Conservation (phyloP, 768 basidiomycete genomes). For the Phanerochaete carnosa region DNA sequence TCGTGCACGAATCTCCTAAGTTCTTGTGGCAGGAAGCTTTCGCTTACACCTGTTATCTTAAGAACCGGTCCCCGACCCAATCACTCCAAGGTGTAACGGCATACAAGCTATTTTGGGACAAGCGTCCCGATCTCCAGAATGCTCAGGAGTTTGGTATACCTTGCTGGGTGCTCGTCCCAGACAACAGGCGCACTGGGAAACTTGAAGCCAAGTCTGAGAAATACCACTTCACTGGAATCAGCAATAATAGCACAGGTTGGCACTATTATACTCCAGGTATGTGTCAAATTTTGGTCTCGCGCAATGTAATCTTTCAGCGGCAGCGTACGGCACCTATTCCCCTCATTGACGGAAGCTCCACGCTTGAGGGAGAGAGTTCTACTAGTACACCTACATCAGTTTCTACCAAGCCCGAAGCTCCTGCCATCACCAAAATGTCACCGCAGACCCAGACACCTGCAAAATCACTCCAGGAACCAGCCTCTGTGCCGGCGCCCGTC, state of each 20-base stretch:
- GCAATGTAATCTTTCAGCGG: conserved; percentile 7
- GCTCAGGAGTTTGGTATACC: conserved; percentile 14
- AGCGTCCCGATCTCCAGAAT: conserved; percentile 14
- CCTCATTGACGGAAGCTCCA: neutral
- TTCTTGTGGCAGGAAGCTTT: conserved; percentile 30
- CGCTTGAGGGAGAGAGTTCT: conserved; percentile 9
- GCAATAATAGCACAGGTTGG: neutral
- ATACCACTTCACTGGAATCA: conserved; percentile 3
- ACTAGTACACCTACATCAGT: too few relatives aligned
- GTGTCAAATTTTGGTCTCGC: conserved; percentile 2
- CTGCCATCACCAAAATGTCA: neutral
- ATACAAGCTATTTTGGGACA: conserved; percentile 14
- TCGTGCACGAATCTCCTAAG: conserved; percentile 16
- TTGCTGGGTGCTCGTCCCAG: conserved; percentile 8
- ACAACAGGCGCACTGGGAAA: neutral
- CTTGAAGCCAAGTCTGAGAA: conserved; percentile 1
- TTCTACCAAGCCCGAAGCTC: neutral
- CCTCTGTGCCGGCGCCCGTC: too few relatives aligned
- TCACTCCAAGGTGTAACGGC: conserved; percentile 17
- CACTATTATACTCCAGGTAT: neutral
- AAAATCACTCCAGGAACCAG: too few relatives aligned
- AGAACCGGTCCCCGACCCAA: conserved; percentile 16
- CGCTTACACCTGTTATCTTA: conserved; percentile 18
- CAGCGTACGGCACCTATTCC: neutral
- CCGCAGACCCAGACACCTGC: too few relatives aligned